Evolutionary conservation across 1,284 basidiomycete genomes (phyloP), one percentile per base, ranked within the genome.

Genomic region (Earliella scabrosa): DNA sequence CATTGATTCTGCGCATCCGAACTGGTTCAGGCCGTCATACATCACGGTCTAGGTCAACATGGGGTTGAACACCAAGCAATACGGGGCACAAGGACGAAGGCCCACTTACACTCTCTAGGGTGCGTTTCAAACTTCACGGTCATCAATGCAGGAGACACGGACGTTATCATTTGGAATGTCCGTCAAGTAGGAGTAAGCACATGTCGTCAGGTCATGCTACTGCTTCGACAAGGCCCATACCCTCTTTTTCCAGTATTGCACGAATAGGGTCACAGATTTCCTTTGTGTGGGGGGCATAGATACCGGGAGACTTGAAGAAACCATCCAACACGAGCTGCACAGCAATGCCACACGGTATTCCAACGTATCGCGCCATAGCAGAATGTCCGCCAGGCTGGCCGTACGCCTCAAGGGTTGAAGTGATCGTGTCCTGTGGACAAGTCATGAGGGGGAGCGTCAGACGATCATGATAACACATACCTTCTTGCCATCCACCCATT

Each of bases 341-440:
- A 9, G 97, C 96, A 67, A 98, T 91, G 65, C 95, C 97, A 70
- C 95, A 97, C 3, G 97, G 97, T 11, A 98, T 75, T 63, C 97
- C 97, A 49, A 98, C 96, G 36, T 88, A 87, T 38, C 83, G 74
- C 35, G 95, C 95, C 97, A 99, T 99, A 16, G 95, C 94, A 29
- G 92, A 93, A 66, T 92, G 84, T 2, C 95, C 95, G 56, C 76
- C 77, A n/a, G 90, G 88, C 60, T 84, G 85, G 50, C 97, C 97
- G 71, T 97, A 98, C 58, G 86, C 88, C 75, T 98, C 93, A 31
- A 99, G 82, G 20, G 95, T 96, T 43, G 94, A 93, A 6, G 96
- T 98, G 68, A 95, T 77, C 27, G 87, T 95, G 80, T 97, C 85
- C 87, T 92, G 61, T 20, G n/a, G 24, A n/a, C 20, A 2, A 5